Evolutionary conservation across 73 alveolate genomes (phyloP).

Genomic region (Halteria grandinella): DNA sequence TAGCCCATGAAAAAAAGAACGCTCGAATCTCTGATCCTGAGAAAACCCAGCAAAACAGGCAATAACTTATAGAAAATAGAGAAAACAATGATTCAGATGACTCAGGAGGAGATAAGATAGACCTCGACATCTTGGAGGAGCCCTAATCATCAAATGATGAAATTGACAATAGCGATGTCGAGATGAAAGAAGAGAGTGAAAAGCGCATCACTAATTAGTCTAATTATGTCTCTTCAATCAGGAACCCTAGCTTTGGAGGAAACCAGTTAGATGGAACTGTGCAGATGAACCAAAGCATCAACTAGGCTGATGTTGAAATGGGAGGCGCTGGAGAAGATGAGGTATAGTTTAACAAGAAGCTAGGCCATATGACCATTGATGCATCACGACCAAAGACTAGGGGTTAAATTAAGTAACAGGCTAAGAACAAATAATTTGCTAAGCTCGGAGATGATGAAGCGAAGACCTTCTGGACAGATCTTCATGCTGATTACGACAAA

Average conservation of each 20-base stretch:
- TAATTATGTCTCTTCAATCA: neutral
- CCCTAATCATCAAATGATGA: neutral
- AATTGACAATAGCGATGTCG: neutral
- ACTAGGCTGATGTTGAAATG: constrained; percentile 9
- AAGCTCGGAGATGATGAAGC: neutral
- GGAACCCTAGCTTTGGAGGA: neutral
- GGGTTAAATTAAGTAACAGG: neutral
- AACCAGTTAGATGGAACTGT: neutral
- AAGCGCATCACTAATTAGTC: neutral
- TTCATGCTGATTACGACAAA: neutral
- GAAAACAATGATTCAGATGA: neutral
- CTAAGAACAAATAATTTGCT: neutral
- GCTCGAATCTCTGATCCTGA: neutral
- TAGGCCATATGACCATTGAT: neutral
- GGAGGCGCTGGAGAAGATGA: neutral
- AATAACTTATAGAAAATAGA: no score
- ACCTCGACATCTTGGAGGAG: neutral
- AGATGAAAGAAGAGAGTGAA: neutral
- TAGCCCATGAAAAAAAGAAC: neutral
- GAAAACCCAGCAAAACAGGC: no score
- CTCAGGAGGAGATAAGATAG: neutral
- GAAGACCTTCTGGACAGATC: neutral
- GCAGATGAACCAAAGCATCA: neutral
- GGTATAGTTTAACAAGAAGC: neutral
- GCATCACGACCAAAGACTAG: constrained; percentile 8